phyloP scores from a whole-genome alignment of 2,329 filamentous ascomycete species.

The Fonsecaea erecta region DNA sequence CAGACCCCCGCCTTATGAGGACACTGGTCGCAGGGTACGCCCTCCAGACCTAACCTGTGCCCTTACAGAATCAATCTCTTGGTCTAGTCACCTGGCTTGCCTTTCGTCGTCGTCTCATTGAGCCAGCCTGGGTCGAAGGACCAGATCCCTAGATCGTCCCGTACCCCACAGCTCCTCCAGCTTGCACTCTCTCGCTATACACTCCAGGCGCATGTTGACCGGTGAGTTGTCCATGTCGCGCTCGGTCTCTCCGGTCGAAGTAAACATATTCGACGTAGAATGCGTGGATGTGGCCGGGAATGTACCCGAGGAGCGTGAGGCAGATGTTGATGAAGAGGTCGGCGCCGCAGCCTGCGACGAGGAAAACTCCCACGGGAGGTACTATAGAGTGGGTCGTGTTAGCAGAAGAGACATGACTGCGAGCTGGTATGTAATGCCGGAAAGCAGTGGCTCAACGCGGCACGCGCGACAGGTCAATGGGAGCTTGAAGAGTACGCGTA shows the following conservation, averaged over 20 bases:
- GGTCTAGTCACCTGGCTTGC: not conserved
- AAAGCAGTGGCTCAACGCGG: not conserved
- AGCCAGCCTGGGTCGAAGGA: not conserved
- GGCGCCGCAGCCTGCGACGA: constrained; percentile 84
- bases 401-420: constrained; percentile 1
- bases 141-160: constrained; percentile 31
- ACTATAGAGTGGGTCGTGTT: constrained; percentile 46
- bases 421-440: not conserved
- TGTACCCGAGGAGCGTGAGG: constrained; percentile 75
- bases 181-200: constrained; percentile 36
- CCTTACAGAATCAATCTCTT: not conserved
- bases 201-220: constrained; percentile 33
- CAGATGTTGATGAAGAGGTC: constrained; percentile 92
- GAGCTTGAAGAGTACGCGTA: not conserved
- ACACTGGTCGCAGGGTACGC: too few species aligned
- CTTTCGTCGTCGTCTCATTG: not conserved
- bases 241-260: constrained; percentile 37
- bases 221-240: constrained; percentile 33
- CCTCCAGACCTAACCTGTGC: too few species aligned
- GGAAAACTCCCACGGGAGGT: constrained; percentile 88
- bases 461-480: not conserved
- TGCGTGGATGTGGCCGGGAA: constrained; percentile 55
- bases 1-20: not conserved
- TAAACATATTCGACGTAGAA: constrained; percentile 40
- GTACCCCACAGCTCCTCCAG: constrained; percentile 33